phyloP scores from a whole-genome alignment of 306 rosid genomes.

The Crataegus laevigata region DNA sequence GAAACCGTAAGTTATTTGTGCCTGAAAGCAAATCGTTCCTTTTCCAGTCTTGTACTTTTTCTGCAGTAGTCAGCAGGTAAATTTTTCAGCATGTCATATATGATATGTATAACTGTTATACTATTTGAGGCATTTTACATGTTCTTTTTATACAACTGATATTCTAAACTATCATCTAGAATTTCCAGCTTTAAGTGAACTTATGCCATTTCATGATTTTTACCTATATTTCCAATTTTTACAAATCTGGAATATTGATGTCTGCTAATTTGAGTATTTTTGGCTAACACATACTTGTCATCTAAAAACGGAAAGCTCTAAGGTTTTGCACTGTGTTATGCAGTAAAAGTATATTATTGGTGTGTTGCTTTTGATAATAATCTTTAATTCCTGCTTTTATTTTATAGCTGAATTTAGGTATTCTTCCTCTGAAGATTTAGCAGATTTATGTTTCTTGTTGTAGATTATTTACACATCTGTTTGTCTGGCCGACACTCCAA shows the following conservation, averaged over 20 bases:
- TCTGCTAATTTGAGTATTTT: not conserved
- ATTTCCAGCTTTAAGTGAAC: not conserved
- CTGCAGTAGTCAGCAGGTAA: not conserved
- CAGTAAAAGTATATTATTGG: not conserved
- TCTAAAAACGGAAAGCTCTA: not conserved
- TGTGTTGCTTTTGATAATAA: not conserved
- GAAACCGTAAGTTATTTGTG: conserved; percentile 69
- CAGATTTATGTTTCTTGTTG: conserved; percentile 15
- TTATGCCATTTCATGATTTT: not conserved
- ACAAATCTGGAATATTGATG: not conserved
- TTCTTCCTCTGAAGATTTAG: conserved; percentile 2
- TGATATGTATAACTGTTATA: not conserved
- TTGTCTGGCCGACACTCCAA: conserved; percentile 80
- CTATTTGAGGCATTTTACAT: not conserved
- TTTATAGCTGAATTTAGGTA: not conserved
- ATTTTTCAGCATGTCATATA: not conserved
- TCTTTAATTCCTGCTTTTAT: not conserved
- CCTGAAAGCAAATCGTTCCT: not conserved
- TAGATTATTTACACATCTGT: conserved; percentile 84
- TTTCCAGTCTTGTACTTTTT: not conserved
- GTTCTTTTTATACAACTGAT: not conserved
- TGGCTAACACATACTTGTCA: not conserved
- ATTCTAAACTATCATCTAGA: not conserved
- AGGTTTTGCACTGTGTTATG: not conserved
- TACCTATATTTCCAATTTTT: not conserved